Evolutionary conservation across 306 rosid species (phyloP).

Genomic region (Geum urbanum): DNA sequence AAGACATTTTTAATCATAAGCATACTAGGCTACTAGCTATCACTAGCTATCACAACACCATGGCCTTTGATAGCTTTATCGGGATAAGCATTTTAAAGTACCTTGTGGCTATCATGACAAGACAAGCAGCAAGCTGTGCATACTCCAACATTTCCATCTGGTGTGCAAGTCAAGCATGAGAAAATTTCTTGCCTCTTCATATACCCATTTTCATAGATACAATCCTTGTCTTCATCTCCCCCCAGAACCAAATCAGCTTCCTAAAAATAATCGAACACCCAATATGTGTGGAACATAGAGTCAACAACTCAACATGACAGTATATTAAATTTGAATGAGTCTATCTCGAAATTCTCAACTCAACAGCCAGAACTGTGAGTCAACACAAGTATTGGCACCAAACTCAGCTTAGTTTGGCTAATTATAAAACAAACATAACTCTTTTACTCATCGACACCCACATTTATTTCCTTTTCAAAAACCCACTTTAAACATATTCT

Average conservation of each 20-base stretch:
- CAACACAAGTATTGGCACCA: neutral
- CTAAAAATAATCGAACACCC: constrained; percentile 34
- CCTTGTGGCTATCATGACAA: constrained; percentile 99
- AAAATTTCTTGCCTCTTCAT: constrained; percentile 97
- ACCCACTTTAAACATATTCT: neutral
- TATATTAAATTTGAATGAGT: neutral
- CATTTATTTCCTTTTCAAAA: neutral
- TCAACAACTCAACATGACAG: neutral
- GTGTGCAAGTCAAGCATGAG: constrained; percentile 94
- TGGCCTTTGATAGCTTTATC: neutral
- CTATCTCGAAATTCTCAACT: neutral
- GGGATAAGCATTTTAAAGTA: constrained; percentile 21
- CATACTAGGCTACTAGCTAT: neutral
- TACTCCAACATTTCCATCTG: constrained; percentile 96
- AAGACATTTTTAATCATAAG: neutral
- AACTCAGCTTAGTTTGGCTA: neutral
- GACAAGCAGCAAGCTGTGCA: constrained; percentile 98
- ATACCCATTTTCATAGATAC: constrained; percentile 85
- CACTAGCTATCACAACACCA: neutral
- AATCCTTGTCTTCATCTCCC: constrained; percentile 95
- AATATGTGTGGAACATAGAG: neutral
- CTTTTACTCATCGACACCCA: neutral
- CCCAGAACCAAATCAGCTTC: constrained; percentile 95
- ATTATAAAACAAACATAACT: neutral
- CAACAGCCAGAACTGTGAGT: neutral